Evolutionary conservation across 176 grass and related monocot species (phyloP).

Genomic region (Ensete glaucum): DNA sequence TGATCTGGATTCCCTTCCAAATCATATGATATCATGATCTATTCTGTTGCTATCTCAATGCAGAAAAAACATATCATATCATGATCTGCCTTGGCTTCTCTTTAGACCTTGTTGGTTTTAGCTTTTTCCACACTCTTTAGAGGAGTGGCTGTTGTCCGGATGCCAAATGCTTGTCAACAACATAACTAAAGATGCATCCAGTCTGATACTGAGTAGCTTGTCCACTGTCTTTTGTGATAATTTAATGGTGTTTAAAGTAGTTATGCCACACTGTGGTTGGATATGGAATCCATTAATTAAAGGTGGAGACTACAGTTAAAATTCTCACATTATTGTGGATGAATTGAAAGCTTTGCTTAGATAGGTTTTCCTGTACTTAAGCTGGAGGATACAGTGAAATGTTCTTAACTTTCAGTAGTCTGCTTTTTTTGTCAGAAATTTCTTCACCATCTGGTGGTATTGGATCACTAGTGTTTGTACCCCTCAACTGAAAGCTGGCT

Average conservation of each 20-base stretch:
- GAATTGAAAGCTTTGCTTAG: background rate
- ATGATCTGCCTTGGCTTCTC: background rate
- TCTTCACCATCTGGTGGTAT: no score
- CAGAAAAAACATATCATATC: background rate
- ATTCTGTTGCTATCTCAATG: background rate
- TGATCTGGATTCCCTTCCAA: background rate
- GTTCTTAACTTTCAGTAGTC: no score
- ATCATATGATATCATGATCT: no score
- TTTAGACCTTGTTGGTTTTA: background rate
- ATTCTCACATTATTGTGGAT: background rate
- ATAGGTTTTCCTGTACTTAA: background rate
- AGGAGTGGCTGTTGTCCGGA: background rate
- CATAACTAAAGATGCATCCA: background rate
- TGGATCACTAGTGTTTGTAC: background rate
- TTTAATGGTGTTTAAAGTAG: background rate
- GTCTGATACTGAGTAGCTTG: background rate
- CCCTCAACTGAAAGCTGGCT: background rate
- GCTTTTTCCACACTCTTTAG: no score
- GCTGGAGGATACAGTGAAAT: no score
- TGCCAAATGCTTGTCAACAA: background rate
- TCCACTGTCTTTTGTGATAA: background rate
- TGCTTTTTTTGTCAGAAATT: no score
- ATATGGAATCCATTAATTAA: constrained; percentile 3
- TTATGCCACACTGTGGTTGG: background rate
- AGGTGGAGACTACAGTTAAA: background rate